A percentile compares a stretch with the other conserved stretches of the same genome.
phyloP scores from a whole-genome alignment of 805 yeast species.

The Wickerhamomyces rabaulensis region DNA sequence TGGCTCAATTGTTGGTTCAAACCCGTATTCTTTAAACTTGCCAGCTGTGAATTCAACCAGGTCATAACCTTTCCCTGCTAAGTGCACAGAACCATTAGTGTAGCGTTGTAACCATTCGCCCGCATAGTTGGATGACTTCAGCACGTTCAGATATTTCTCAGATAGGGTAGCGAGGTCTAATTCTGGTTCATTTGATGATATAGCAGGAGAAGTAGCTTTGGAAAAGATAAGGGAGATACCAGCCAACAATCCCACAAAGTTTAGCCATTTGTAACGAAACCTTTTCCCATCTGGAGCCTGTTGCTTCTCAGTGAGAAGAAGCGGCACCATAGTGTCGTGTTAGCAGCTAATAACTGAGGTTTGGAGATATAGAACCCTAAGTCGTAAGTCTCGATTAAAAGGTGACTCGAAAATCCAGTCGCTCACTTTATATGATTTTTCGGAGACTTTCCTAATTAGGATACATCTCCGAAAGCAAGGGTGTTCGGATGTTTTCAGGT shows the following conservation, averaged over 20 bases:
- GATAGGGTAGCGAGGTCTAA: not conserved
- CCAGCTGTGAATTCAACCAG: conserved; percentile 54
- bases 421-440: too few relatives aligned
- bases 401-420: too few relatives aligned
- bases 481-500: too few relatives aligned
- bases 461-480: too few relatives aligned
- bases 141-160: conserved; percentile 21
- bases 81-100: conserved; percentile 44
- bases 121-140: conserved; percentile 31
- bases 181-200: not conserved
- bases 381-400: too few relatives aligned
- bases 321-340: too few relatives aligned
- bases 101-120: conserved; percentile 50
- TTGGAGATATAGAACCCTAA: too few relatives aligned
- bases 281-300: not conserved
- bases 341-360: too few relatives aligned
- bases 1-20: conserved; percentile 45
- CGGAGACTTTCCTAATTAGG: too few relatives aligned
- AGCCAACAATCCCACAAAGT: not conserved
- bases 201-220: not conserved
- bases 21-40: conserved; percentile 57
- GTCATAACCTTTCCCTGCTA: conserved; percentile 48
- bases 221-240: not conserved
- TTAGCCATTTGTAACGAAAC: not conserved
- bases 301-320: not conserved